These are phyloP conservation scores for Actinidia polygama DNA, from an alignment of 179 eudicot genomes.

Conservation along the genomic window DNA sequence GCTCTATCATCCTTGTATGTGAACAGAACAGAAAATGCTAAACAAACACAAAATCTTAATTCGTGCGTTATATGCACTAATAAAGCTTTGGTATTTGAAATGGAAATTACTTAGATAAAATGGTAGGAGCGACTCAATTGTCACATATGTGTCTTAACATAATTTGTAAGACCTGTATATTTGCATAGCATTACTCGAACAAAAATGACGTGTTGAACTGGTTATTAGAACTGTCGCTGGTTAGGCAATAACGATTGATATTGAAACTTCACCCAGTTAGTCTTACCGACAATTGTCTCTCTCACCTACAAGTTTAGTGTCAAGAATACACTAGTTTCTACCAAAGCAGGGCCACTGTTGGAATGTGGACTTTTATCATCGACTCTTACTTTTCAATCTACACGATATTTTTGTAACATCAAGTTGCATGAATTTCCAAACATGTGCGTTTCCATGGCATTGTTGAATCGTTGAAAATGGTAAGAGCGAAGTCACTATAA, in stretches of 20 bases:
- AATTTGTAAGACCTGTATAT: too few relatives aligned
- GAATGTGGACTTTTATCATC: not conserved
- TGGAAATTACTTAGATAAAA: too few relatives aligned
- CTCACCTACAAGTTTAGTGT: conserved; percentile 18
- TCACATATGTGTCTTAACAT: too few relatives aligned
- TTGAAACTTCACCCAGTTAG: not conserved
- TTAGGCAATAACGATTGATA: too few relatives aligned
- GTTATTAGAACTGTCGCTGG: too few relatives aligned
- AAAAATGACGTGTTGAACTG: too few relatives aligned
- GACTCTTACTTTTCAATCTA: not conserved
- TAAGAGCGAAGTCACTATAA: not conserved
- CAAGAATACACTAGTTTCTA: not conserved
- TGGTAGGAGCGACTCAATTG: too few relatives aligned
- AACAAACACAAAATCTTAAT: not conserved
- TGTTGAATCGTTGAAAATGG: not conserved
- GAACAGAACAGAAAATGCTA: not conserved
- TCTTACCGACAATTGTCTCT: conserved; percentile 12
- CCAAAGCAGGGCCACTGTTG: not conserved
- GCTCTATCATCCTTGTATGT: too few relatives aligned
- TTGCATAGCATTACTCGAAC: too few relatives aligned
- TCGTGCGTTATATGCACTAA: too few relatives aligned
- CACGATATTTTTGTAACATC: not conserved
- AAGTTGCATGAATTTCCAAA: not conserved
- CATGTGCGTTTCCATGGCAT: not conserved
- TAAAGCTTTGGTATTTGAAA: too few relatives aligned